phyloP scores from a whole-genome alignment of 352 stramenopile genomes.

The Globisporangium iwayamae region DNA sequence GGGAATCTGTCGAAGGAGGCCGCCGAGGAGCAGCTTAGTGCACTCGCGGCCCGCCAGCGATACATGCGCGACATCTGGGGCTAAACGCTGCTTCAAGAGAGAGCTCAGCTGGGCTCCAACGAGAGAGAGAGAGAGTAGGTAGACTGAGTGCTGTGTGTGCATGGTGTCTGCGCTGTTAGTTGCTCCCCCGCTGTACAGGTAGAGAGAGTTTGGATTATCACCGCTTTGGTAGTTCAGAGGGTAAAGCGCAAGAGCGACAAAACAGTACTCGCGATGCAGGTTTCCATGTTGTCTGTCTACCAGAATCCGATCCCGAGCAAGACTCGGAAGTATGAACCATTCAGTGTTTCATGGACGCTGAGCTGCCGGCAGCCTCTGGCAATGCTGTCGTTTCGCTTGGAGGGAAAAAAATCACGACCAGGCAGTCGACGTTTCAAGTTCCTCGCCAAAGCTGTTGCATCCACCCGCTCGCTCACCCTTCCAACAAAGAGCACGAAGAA shows the following conservation, averaged over 20 bases:
- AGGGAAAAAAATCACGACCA: background rate
- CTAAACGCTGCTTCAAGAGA: constrained; percentile 4
- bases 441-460: background rate
- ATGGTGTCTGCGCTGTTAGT: background rate
- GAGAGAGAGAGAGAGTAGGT: background rate
- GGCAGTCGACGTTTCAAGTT: background rate
- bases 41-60: constrained; percentile 61
- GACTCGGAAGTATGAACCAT: no score
- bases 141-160: background rate
- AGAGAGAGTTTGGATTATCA: constrained; percentile 6
- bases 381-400: background rate
- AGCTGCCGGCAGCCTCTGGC: no score
- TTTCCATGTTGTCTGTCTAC: background rate
- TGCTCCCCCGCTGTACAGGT: constrained; percentile 28
- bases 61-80: constrained; percentile 91
- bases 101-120: background rate
- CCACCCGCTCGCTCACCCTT: background rate
- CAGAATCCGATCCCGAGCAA: background rate
- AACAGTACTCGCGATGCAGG: background rate
- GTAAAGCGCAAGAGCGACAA: constrained; percentile 17
- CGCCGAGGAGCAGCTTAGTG: constrained; percentile 55
- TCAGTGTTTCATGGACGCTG: no score
- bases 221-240: background rate
- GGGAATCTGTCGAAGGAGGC: constrained; percentile 47
- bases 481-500: background rate